Evolutionary conservation across 257 asterid species (phyloP), one percentile per base, ranked within the genome.

Genomic region (Gentiana macrophylla): DNA sequence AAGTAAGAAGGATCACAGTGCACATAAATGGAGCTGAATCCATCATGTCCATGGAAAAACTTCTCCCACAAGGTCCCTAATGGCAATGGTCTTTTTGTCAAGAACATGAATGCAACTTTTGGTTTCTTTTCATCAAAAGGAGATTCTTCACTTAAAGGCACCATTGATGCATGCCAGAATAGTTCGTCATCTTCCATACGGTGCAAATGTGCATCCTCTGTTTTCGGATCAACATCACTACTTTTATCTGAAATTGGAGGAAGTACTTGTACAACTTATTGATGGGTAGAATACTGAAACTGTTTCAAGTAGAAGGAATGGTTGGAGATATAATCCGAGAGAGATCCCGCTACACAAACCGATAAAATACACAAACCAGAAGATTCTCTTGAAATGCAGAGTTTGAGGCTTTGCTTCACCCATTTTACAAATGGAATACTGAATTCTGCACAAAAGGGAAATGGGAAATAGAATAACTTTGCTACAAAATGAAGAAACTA

Each of bases 31-130:
- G 91, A 54, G 57, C 75, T 81, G 57, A 75, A 51, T 24, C 86
- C 84, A 13, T 55, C 49, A 61, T 77, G 59, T 50, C 80, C 90
- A 58, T 71, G 47, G 2, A 84, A 81, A 68, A 82, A 80, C 32
- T 55, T 72, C 75, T 80, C 89, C 94, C 94, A 84, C 4, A 84
- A 51, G 3, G 84, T 89, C 6, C 86, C 86, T 36, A 84, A 60
- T 34, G 74, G 46, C 60, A 84, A 72, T 54, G 77, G 74, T 53
- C 84, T 86, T 33, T 70, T 66, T 0, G 82, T 72, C 70, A 84
- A 34, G 70, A 80, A 84, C 94, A 84, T 80, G 74, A 84, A 84
- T 4, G 89, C 94, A 1, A 84, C 53, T 45, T 78, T 84, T 0
- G 80, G 80, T 15, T 62, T 72, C 13, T 68, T 64, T 0, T 15